Evolutionary conservation across 2,329 filamentous ascomycete species (phyloP), one percentile per base, ranked within the genome.

Genomic region (Xylariales sp.): DNA sequence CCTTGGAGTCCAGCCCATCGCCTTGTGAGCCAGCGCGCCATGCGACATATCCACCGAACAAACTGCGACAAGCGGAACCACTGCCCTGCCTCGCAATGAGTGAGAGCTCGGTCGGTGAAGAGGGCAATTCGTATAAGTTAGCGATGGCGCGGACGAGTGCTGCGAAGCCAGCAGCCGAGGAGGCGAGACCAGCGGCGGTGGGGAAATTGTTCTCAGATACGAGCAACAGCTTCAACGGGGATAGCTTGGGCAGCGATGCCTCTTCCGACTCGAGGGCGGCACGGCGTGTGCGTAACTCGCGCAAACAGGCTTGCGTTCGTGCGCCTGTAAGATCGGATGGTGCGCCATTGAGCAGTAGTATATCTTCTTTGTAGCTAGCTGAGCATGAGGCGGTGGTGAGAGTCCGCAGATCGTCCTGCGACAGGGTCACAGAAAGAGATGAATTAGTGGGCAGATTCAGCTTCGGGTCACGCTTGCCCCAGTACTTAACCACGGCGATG

Each of bases 401-500:
- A 43, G 93, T 96, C 61, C 90, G 88, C 49, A 98, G 82, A 60
- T 96, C 91, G 63, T 80, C 76, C 69, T 98, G 93, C 38, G 89
- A 93, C 56, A 98, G 86, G 42, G 93, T 98, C 44, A 98, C 91
- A 49, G 88, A 95, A 59, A 98, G 82, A 51, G 93, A 98, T 51
- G 88, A 95, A 74, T 98, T 98, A 61, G 93, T 97, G 25, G 93
- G 93, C 43, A 97, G 85, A 68, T 98, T 98, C 56, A 97, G 80
- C 62, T 86, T 88, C 39, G 87, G 69, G 66, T 97, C 90, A 48
- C 93, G 87, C 71, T 98, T 98, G 55, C 94, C 93, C 93, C 94
- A 98, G 78, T 98, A 94, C 86, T 97, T 97, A 70, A 97, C 93
- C 44, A 97, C 90, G 51, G 91, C 91, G 62, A 97, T 97, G 73